Evolutionary conservation across 2,329 filamentous ascomycete species (phyloP).

Genomic region (Phyllosticta ampelicida): DNA sequence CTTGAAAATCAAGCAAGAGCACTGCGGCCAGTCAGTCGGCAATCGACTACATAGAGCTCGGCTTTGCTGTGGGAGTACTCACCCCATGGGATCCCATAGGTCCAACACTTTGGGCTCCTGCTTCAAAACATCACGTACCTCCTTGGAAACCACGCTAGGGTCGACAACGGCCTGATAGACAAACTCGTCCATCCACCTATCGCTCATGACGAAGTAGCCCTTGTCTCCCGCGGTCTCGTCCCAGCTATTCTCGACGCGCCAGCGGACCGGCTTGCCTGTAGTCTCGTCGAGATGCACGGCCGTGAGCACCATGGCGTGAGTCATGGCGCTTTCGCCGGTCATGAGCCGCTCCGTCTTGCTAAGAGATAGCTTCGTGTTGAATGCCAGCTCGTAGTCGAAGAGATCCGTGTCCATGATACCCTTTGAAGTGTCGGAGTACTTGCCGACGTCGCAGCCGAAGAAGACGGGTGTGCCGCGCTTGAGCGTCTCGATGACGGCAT

Average conservation of each 20-base stretch:
- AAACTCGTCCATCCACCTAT: slow-evolving; percentile 55
- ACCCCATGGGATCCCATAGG: slow-evolving; percentile 71
- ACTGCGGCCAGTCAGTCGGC: neutral
- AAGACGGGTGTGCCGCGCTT: slow-evolving; percentile 70
- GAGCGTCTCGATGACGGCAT: slow-evolving; percentile 65
- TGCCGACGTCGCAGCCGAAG: slow-evolving; percentile 81
- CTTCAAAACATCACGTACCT: slow-evolving; percentile 58
- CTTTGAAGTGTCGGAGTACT: slow-evolving; percentile 56
- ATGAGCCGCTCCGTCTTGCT: slow-evolving; percentile 64
- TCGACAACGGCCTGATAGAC: slow-evolving; percentile 81
- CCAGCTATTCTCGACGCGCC: slow-evolving; percentile 86
- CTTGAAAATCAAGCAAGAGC: neutral
- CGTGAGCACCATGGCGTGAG: slow-evolving; percentile 85
- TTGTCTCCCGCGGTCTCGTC: slow-evolving; percentile 57
- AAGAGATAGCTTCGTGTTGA: slow-evolving; percentile 64
- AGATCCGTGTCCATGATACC: slow-evolving; percentile 75
- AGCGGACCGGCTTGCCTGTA: slow-evolving; percentile 54
- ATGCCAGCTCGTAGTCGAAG: slow-evolving; percentile 72
- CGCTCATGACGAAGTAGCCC: slow-evolving; percentile 85
- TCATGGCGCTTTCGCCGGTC: slow-evolving; percentile 72
- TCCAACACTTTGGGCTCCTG: slow-evolving; percentile 53
- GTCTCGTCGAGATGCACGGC: slow-evolving; percentile 61
- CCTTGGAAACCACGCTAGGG: slow-evolving; percentile 46
- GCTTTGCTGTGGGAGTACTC: neutral
- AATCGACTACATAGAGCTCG: too few species aligned